These are phyloP conservation scores for Pholiota microspora DNA, from an alignment of 768 basidiomycete species.

Conservation along the genomic window DNA sequence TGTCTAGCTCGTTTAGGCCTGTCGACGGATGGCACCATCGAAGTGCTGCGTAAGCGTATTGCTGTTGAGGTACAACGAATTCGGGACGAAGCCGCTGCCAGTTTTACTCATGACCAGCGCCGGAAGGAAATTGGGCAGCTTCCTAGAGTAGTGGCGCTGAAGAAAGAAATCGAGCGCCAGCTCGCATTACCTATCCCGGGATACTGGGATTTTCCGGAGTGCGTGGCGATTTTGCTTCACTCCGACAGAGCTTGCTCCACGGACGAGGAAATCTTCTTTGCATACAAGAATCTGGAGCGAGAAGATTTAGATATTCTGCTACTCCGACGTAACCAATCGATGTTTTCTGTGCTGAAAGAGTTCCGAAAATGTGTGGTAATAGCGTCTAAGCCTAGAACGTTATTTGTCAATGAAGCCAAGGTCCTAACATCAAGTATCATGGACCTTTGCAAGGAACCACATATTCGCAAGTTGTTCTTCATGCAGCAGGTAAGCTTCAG, in stretches of 20 bases:
- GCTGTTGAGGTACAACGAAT: slow-evolving; percentile 33
- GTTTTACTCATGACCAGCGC: slow-evolving; percentile 19
- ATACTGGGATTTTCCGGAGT: slow-evolving; percentile 46
- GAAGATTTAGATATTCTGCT: slow-evolving; percentile 26
- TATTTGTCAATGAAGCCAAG: slow-evolving; percentile 44
- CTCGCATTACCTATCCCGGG: slow-evolving; percentile 47
- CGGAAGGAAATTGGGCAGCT: slow-evolving; percentile 41
- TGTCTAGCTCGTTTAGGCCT: slow-evolving; percentile 40
- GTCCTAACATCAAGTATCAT: slow-evolving; percentile 38
- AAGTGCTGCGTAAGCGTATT: slow-evolving; percentile 36
- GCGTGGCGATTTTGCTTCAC: slow-evolving; percentile 29
- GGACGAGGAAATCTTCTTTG: slow-evolving; percentile 38
- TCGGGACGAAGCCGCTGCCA: slow-evolving; percentile 24
- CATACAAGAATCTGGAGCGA: slow-evolving; percentile 22
- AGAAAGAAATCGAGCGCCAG: slow-evolving; percentile 42
- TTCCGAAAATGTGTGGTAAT: slow-evolving; percentile 29
- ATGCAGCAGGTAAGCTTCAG: slow-evolving; percentile 44
- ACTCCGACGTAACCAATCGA: slow-evolving; percentile 29
- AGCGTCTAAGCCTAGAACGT: slow-evolving; percentile 18
- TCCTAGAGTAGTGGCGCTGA: slow-evolving; percentile 41
- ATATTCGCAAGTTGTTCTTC: slow-evolving; percentile 49
- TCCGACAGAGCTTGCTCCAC: slow-evolving; percentile 26
- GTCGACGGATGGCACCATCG: slow-evolving; percentile 32
- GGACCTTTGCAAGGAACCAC: slow-evolving; percentile 43
- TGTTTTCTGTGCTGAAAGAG: slow-evolving; percentile 32